Percentiles rank a stretch among this genome's conserved stretches.
Evolutionary conservation across 2,329 filamentous ascomycete species (phyloP).

Genomic region (Cladosporium sp.): DNA sequence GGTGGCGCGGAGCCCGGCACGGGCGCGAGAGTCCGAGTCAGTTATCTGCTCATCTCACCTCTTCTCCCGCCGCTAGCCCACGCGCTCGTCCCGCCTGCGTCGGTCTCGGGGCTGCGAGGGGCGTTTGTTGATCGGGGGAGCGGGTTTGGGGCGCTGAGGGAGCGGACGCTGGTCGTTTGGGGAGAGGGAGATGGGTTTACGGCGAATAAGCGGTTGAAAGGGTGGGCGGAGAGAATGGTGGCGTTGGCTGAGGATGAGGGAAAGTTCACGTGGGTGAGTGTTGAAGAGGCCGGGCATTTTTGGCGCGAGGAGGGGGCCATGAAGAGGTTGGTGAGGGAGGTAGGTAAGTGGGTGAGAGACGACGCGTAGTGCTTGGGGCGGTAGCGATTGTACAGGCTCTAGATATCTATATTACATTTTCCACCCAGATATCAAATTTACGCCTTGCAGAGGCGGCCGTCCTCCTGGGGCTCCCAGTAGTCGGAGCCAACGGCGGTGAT

Average conservation of each 20-base stretch:
- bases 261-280: conserved; percentile 37
- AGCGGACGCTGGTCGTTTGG: conserved; percentile 64
- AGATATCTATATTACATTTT: background rate
- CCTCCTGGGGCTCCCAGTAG: conserved; percentile 31
- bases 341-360: background rate
- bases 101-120: conserved; percentile 20
- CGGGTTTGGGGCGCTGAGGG: conserved; percentile 46
- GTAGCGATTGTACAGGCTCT: background rate
- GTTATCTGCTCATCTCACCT: conserved; percentile 44
- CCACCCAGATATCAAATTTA: conserved; percentile 13
- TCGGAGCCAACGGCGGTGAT: conserved; percentile 36
- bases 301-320: conserved; percentile 39
- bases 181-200: conserved; percentile 73
- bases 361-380: conserved; percentile 12
- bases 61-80: conserved; percentile 40
- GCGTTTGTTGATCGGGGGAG: background rate
- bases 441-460: conserved; percentile 7
- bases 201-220: conserved; percentile 54
- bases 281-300: conserved; percentile 48
- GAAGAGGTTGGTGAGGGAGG: conserved; percentile 17
- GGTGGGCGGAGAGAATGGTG: conserved; percentile 57
- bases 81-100: conserved; percentile 22
- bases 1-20: conserved; percentile 20
- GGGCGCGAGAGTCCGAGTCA: conserved; percentile 14
- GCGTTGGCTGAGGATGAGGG: conserved; percentile 12